phyloP scores from a whole-genome alignment of 257 asterid species.

The Plantago ovata region DNA sequence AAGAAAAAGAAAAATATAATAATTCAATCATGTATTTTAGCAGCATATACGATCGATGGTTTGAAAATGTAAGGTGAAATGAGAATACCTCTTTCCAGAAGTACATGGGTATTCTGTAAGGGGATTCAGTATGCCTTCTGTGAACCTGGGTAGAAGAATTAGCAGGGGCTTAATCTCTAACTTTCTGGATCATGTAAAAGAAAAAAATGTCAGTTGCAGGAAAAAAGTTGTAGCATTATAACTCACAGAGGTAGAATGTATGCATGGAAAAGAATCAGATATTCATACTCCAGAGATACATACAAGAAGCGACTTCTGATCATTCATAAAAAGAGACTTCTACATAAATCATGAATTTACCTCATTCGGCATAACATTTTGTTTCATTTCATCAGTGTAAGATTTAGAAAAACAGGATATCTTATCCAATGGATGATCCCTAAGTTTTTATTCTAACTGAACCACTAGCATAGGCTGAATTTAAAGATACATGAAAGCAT shows the following conservation, averaged over 20 bases:
- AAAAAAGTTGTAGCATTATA: neutral
- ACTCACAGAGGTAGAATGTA: neutral
- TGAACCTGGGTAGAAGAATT: conserved; percentile 72
- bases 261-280: neutral
- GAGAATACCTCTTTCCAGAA: conserved; percentile 70
- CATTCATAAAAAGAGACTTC: too few relatives aligned
- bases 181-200: conserved; percentile 39
- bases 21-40: too few relatives aligned
- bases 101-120: conserved; percentile 92
- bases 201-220: neutral
- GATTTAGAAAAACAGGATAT: too few relatives aligned
- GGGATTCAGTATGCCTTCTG: conserved; percentile 93
- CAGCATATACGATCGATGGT: neutral
- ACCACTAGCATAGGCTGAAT: too few relatives aligned
- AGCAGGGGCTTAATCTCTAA: conserved; percentile 35
- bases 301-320: too few relatives aligned
- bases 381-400: too few relatives aligned
- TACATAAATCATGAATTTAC: too few relatives aligned
- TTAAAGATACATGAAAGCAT: neutral
- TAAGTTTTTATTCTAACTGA: neutral
- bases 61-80: conserved; percentile 7
- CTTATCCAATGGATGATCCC: too few relatives aligned
- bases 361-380: too few relatives aligned
- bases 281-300: neutral
- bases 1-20: too few relatives aligned